Evolutionary conservation across 768 basidiomycete species (phyloP).

Genomic region (Coprinellus micaceus): DNA sequence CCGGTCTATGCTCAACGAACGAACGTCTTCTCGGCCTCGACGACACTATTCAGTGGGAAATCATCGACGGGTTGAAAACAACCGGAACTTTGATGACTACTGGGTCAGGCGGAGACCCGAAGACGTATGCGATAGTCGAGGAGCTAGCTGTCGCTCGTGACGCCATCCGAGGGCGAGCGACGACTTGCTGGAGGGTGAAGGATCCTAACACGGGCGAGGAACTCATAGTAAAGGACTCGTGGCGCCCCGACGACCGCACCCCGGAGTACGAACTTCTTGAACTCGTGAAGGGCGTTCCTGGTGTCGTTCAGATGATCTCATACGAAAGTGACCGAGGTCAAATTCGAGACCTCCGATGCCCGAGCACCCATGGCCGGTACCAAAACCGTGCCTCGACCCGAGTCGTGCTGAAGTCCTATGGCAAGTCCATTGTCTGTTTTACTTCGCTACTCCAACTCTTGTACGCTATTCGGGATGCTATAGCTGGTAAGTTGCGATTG

Average conservation of each 20-base stretch:
- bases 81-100: not conserved
- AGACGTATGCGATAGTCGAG: not conserved
- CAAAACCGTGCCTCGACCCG: not conserved
- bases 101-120: not conserved
- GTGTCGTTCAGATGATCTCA: conserved; percentile 1
- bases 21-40: not conserved
- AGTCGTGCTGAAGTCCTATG: conserved; percentile 8
- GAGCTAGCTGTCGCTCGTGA: not conserved
- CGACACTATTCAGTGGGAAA: not conserved
- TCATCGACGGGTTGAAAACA: not conserved
- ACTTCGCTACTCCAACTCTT: not conserved
- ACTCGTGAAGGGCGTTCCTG: not conserved
- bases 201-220: not conserved
- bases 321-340: not conserved
- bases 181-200: not conserved
- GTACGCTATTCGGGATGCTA: conserved; percentile 11
- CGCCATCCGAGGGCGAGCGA: not conserved
- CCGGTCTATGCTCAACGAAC: not conserved
- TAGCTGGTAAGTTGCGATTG: conserved; percentile 14
- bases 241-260: not conserved
- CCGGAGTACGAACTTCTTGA: not conserved
- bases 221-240: not conserved
- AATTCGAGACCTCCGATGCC: not conserved
- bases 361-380: not conserved
- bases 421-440: conserved; percentile 3